Evolutionary conservation across 2,329 filamentous ascomycete species (phyloP), one percentile per base, ranked within the genome.

Genomic region (Exophiala sideris): DNA sequence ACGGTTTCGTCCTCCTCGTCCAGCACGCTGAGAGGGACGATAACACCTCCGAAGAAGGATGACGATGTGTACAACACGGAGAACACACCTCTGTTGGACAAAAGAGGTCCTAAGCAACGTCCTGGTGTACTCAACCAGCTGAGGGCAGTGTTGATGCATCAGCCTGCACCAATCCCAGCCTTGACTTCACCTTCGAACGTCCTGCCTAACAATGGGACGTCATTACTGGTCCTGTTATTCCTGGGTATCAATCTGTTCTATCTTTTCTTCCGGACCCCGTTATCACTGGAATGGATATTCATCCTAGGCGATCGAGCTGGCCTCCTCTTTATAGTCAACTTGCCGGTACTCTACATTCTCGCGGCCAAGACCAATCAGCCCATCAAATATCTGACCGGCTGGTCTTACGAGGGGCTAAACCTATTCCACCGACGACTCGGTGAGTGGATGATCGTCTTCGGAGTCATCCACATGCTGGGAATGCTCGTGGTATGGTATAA

Each of bases 321-420:
- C 4, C 72, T 79, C 39, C 64, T 84, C 18, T 78, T 79, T 60
- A 66, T 76, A 47, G 73, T 71, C 63, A 78, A 79, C 61, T 67
- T 79, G 1, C 76, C 76, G 0, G 66, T 78, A 3, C 51, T 87
- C 2, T 87, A 87, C 65, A 71, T 87, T 3, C 73, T 87, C 3
- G 78, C 81, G 1, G 84, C 85, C 32, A 88, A 87, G 66, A 62
- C 56, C 16, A 87, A 83, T 55, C 83, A 86, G 58, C 84, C 84
- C 0, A 64, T 87, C 33, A 79, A 80, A 54, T 61, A 75, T 1
- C 70, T 87, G 14, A 86, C 83, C 0, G 83, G 84, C 3, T 78
- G 79, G 58, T 86, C 83, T 0, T 87, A 87, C 63, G 84, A 87
- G 67, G 77, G 80, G 4, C 71, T 87, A 39, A 86, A 87, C 64